Percentiles rank a stretch among this genome's conserved stretches.
These are phyloP conservation scores for Phytopythium litorale DNA, from an alignment of 352 stramenopile species.

Conservation along the genomic window DNA sequence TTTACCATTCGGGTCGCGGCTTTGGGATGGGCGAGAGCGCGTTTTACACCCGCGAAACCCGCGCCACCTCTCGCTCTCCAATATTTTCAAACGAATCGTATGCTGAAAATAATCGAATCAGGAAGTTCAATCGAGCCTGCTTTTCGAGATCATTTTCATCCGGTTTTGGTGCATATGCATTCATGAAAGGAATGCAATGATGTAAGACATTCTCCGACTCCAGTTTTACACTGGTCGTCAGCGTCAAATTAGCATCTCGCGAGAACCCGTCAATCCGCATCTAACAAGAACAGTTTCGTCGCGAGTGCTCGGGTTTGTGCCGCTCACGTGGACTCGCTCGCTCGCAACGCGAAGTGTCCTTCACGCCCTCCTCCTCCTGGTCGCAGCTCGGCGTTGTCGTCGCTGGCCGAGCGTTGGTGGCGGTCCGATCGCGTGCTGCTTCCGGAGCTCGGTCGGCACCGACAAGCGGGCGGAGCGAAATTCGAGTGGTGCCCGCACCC, in stretches of 20 bases:
- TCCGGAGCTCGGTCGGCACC: neutral
- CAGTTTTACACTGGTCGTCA: neutral
- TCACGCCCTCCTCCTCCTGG: too few species aligned
- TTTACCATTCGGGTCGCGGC: too few species aligned
- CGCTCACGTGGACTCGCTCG: too few species aligned
- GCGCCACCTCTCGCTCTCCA: neutral
- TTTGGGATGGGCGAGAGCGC: neutral
- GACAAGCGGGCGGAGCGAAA: neutral
- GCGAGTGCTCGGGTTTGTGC: too few species aligned
- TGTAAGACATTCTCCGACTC: neutral
- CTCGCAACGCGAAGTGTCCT: too few species aligned
- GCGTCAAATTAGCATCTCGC: neutral
- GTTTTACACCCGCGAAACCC: neutral
- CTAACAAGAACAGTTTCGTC: constrained; percentile 1
- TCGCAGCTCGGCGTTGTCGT: too few species aligned
- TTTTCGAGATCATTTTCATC: too few species aligned
- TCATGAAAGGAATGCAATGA: too few species aligned
- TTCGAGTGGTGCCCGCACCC: neutral
- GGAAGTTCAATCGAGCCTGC: too few species aligned
- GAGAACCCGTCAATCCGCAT: constrained; percentile 1
- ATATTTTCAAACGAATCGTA: too few species aligned
- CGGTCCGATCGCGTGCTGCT: neutral
- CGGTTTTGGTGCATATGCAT: neutral
- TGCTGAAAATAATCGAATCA: too few species aligned
- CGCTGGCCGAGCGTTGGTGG: too few species aligned